These are phyloP conservation scores for Aspergillus intermedius DNA, from an alignment of 2,329 filamentous ascomycete species.

Conservation along the genomic window DNA sequence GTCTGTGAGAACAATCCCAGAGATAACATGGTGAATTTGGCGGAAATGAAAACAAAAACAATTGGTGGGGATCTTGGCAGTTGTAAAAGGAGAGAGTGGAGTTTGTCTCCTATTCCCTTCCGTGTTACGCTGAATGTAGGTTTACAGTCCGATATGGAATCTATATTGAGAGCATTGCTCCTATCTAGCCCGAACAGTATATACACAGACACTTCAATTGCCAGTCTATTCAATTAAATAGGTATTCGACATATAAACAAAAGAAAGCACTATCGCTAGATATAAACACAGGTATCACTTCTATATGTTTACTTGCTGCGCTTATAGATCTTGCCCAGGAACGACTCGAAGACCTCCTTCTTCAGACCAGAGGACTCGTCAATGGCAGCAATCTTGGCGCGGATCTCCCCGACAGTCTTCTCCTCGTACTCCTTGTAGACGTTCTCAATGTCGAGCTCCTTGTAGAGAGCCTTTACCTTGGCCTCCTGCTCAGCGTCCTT, in stretches of 20 bases:
- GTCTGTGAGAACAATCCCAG: too few species aligned
- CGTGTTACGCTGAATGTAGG: not conserved
- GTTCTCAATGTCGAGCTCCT: slow-evolving; percentile 76
- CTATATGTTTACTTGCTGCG: slow-evolving; percentile 71
- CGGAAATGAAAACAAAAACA: not conserved
- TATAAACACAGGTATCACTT: not conserved
- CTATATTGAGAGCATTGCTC: too few species aligned
- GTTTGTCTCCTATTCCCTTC: not conserved
- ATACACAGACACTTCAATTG: too few species aligned
- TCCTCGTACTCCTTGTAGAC: slow-evolving; percentile 88
- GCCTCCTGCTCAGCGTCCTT: slow-evolving; percentile 81
- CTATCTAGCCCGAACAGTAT: too few species aligned
- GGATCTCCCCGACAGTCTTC: slow-evolving; percentile 71
- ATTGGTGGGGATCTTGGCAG: not conserved
- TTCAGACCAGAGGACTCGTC: slow-evolving; percentile 86
- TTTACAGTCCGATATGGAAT: not conserved
- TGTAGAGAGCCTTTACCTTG: slow-evolving; percentile 79
- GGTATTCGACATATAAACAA: not conserved
- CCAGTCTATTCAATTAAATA: too few species aligned
- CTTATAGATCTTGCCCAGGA: slow-evolving; percentile 97
- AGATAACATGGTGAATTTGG: not conserved
- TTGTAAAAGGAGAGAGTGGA: not conserved
- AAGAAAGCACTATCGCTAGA: not conserved
- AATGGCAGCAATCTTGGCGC: slow-evolving; percentile 65
- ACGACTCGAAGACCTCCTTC: slow-evolving; percentile 81